phyloP scores from a whole-genome alignment of 371 early-diverging fungal species.

The Mucor velutinosus region DNA sequence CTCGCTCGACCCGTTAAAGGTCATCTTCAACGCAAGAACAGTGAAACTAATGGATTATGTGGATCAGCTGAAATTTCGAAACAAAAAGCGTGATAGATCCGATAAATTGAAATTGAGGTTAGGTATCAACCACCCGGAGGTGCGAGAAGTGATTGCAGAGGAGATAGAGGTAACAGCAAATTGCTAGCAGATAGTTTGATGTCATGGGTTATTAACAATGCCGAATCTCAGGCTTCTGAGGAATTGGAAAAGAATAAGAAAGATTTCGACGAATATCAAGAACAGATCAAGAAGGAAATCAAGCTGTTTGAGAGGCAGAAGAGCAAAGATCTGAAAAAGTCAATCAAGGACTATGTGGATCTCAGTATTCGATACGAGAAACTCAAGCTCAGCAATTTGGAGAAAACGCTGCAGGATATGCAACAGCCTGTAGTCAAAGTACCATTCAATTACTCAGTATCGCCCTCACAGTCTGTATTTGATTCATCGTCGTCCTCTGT shows the following conservation, averaged over 20 bases:
- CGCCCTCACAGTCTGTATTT: slow-evolving; percentile 2
- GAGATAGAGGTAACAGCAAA: slow-evolving; percentile 36
- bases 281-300: slow-evolving; percentile 54
- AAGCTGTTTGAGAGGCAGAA: slow-evolving; percentile 55
- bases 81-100: slow-evolving; percentile 50
- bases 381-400: slow-evolving; percentile 48
- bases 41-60: slow-evolving; percentile 60
- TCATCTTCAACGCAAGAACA: slow-evolving; percentile 57
- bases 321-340: slow-evolving; percentile 43
- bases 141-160: slow-evolving; percentile 48
- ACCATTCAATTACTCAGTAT: slow-evolving; percentile 9
- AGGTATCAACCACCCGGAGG: slow-evolving; percentile 47
- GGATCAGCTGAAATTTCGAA: slow-evolving; percentile 51
- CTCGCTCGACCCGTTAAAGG: slow-evolving; percentile 56
- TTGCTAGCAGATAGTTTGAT: neutral
- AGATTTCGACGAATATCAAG: slow-evolving; percentile 50
- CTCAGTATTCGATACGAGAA: slow-evolving; percentile 53
- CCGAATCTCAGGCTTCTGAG: slow-evolving; percentile 31
- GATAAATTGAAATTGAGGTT: slow-evolving; percentile 50
- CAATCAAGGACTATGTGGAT: slow-evolving; percentile 53
- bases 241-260: slow-evolving; percentile 34
- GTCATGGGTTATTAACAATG: neutral
- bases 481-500: slow-evolving; percentile 9
- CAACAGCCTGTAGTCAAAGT: slow-evolving; percentile 27
- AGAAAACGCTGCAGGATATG: slow-evolving; percentile 53